phyloP scores from a whole-genome alignment of 2,329 filamentous ascomycete species.

The Fusarium cicatricum region DNA sequence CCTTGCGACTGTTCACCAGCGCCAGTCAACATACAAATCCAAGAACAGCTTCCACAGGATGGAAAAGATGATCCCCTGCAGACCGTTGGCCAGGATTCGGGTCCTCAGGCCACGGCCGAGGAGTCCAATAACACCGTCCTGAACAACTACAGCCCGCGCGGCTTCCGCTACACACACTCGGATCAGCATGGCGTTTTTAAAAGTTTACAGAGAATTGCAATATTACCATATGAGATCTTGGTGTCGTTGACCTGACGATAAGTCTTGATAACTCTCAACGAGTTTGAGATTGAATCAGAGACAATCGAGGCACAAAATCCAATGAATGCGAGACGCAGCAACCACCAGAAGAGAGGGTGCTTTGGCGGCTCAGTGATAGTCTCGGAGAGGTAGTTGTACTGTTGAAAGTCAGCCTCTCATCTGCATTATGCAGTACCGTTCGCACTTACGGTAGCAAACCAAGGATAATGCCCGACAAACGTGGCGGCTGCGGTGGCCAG shows the following conservation, averaged over 20 bases:
- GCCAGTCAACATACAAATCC: slow-evolving; percentile 51
- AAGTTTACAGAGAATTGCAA: rapidly evolving
- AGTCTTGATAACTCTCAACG: slow-evolving; percentile 57
- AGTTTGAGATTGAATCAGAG: slow-evolving; percentile 58
- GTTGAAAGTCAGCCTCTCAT: background rate
- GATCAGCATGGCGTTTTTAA: background rate
- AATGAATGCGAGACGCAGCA: slow-evolving; percentile 50
- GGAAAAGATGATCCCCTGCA: slow-evolving; percentile 57
- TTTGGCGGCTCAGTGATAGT: slow-evolving; percentile 51
- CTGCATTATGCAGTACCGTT: rapidly evolving
- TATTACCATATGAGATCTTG: slow-evolving; percentile 55
- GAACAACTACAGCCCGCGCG: slow-evolving; percentile 49
- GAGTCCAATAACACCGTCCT: slow-evolving; percentile 53
- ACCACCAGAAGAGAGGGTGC: slow-evolving; percentile 51
- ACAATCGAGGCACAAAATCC: slow-evolving; percentile 55
- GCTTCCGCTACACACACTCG: slow-evolving; percentile 48
- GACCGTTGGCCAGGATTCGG: slow-evolving; percentile 57
- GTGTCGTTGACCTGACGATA: slow-evolving; percentile 60
- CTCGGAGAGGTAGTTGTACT: slow-evolving; percentile 56
- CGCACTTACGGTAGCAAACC: slow-evolving; percentile 55
- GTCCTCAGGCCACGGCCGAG: slow-evolving; percentile 57
- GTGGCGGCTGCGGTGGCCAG: slow-evolving; percentile 58
- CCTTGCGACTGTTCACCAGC: background rate
- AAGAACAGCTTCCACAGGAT: slow-evolving; percentile 60
- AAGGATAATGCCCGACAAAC: slow-evolving; percentile 59